A percentile compares a stretch with the other conserved stretches of the same genome.
Evolutionary conservation across 306 rosid species (phyloP).

Genomic region (Begonia masoniana): DNA sequence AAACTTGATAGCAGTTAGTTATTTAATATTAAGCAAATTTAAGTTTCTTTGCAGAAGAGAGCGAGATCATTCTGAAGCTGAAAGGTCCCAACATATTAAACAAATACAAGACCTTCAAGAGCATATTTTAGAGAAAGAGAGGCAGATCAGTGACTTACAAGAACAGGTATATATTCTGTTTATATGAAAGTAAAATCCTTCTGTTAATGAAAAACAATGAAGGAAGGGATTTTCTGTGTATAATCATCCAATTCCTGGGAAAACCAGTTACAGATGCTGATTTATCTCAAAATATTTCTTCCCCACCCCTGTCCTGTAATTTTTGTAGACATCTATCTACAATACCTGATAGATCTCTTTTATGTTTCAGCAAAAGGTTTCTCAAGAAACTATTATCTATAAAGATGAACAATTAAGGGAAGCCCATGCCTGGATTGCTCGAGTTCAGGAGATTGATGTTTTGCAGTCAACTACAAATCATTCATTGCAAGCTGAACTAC

Average conservation of each 20-base stretch:
- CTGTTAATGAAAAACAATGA: background rate
- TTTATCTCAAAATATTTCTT: background rate
- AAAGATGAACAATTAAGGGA: slow-evolving; percentile 91
- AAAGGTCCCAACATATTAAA: slow-evolving; percentile 73
- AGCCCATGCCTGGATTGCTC: slow-evolving; percentile 90
- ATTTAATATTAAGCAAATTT: background rate
- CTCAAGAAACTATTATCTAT: slow-evolving; percentile 71
- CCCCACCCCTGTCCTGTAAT: background rate
- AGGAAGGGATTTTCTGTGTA: background rate
- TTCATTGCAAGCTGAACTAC: slow-evolving; percentile 74
- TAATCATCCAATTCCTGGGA: background rate
- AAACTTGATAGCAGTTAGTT: too few relatives aligned
- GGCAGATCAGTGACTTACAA: slow-evolving; percentile 75
- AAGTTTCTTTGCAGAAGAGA: slow-evolving; percentile 54
- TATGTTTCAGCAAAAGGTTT: slow-evolving; percentile 75
- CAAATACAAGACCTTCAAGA: slow-evolving; percentile 76
- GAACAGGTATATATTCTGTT: slow-evolving; percentile 2
- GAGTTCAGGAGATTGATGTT: slow-evolving; percentile 88
- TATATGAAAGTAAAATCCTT: background rate
- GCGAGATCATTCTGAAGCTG: slow-evolving; percentile 83
- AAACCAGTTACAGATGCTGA: too few relatives aligned
- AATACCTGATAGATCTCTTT: slow-evolving; percentile 8
- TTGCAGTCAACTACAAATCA: slow-evolving; percentile 79
- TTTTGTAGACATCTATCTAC: background rate
- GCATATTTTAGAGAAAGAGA: slow-evolving; percentile 77